Evolutionary conservation across 2,329 filamentous ascomycete genomes (phyloP).

Genomic region (Westerdykella ornata): DNA sequence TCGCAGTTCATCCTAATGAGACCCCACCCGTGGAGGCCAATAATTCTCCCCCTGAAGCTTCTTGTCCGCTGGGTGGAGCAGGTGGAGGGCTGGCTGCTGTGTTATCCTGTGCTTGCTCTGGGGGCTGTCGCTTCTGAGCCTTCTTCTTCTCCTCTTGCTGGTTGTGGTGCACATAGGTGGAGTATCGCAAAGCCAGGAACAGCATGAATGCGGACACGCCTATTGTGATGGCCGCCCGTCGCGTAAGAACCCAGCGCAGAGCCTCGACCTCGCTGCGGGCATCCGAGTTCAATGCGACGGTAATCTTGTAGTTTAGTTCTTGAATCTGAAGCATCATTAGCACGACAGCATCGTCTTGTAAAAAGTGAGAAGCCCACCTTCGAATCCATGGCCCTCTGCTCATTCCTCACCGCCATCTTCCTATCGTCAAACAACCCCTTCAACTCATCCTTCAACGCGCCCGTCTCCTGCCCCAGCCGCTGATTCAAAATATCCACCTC

Average conservation of each 20-base stretch:
- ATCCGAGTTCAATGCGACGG: constrained; percentile 80
- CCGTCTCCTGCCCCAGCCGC: constrained; percentile 73
- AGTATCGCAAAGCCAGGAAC: constrained; percentile 37
- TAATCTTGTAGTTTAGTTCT: constrained; percentile 95
- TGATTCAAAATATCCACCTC: constrained; percentile 91
- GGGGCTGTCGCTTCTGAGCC: constrained; percentile 14
- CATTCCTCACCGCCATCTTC: constrained; percentile 82
- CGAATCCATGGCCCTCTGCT: constrained; percentile 78
- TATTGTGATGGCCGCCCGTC: constrained; percentile 57
- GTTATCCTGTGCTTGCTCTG: constrained; percentile 12
- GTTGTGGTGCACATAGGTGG: constrained; percentile 36
- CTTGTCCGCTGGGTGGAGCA: constrained; percentile 8
- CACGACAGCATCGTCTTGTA: not conserved
- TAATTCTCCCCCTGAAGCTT: constrained; percentile 26
- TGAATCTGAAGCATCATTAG: constrained; percentile 57
- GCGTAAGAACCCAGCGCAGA: constrained; percentile 74
- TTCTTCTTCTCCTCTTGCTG: constrained; percentile 37
- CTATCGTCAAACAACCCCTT: constrained; percentile 94
- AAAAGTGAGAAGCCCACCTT: constrained; percentile 46
- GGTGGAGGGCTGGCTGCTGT: constrained; percentile 1
- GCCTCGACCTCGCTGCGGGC: constrained; percentile 87
- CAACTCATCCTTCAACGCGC: constrained; percentile 79
- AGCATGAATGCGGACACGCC: constrained; percentile 43
- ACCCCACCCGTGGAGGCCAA: constrained; percentile 29
- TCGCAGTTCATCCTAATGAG: constrained; percentile 20